phyloP scores from a whole-genome alignment of 495 filamentous ascomycete genomes.

The Cryomyces minteri region DNA sequence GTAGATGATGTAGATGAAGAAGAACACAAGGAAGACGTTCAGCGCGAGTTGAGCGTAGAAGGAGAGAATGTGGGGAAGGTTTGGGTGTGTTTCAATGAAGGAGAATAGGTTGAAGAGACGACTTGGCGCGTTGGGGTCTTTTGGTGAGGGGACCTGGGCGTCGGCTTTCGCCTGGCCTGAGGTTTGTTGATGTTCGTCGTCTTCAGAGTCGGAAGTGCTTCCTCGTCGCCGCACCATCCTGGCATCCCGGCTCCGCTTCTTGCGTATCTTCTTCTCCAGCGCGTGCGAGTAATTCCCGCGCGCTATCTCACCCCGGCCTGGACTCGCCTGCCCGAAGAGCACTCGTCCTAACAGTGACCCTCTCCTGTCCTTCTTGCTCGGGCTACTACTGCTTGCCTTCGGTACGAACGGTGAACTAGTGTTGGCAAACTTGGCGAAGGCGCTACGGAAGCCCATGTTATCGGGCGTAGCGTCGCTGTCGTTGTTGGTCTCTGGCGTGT shows the following conservation, averaged over 20 bases:
- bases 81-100: conserved; percentile 59
- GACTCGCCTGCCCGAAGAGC: conserved; percentile 13
- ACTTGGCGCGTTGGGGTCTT: conserved; percentile 1
- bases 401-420: conserved; percentile 14
- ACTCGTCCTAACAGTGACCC: not conserved
- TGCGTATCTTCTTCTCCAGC: conserved; percentile 31
- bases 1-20: conserved; percentile 52
- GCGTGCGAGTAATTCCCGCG: conserved; percentile 34
- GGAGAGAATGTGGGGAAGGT: conserved; percentile 70
- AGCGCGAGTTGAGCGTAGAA: conserved; percentile 68
- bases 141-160: not conserved
- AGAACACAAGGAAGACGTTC: conserved; percentile 51
- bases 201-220: conserved; percentile 38
- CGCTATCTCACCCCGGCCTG: conserved; percentile 39
- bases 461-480: conserved; percentile 58
- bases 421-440: conserved; percentile 21
- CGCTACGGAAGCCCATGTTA: conserved; percentile 12
- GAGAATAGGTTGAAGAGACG: conserved; percentile 38
- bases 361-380: conserved; percentile 7
- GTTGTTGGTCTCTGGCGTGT: conserved; percentile 49
- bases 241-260: conserved; percentile 29
- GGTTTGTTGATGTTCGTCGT: conserved; percentile 14
- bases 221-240: conserved; percentile 26
- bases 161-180: conserved; percentile 5
- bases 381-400: not conserved